These are phyloP conservation scores for Rubroshorea leprosula DNA, from an alignment of 345 rosid genomes.

Conservation along the genomic window DNA sequence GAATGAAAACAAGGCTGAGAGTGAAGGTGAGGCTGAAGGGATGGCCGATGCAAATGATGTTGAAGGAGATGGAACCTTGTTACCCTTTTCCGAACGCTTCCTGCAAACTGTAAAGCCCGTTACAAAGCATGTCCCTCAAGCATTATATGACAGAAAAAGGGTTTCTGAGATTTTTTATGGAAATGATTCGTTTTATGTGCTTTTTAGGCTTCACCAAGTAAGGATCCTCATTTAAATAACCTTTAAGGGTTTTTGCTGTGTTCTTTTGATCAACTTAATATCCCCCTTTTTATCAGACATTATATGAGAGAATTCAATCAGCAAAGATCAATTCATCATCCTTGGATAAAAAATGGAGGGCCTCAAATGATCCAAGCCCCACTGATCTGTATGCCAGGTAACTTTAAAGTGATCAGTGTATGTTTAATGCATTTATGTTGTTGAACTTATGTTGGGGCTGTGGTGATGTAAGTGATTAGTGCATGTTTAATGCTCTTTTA, in stretches of 20 bases:
- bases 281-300: conserved; percentile 38
- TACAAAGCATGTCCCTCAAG: conserved; percentile 61
- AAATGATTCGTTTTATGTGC: conserved; percentile 87
- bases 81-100: conserved; percentile 65
- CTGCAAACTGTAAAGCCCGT: conserved; percentile 73
- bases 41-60: conserved; percentile 71
- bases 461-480: background rate
- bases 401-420: background rate
- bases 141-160: conserved; percentile 40
- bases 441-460: background rate
- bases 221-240: conserved; percentile 14
- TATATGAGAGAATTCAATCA: conserved; percentile 84
- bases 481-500: conserved; percentile 8
- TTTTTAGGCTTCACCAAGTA: conserved; percentile 97
- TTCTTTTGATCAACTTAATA: conserved; percentile 12
- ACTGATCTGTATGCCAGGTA: conserved; percentile 86
- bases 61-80: conserved; percentile 56
- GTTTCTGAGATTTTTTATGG: conserved; percentile 74
- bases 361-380: conserved; percentile 59
- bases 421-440: background rate
- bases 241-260: conserved; percentile 4
- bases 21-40: conserved; percentile 94
- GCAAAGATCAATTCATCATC: conserved; percentile 91
- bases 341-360: conserved; percentile 82
- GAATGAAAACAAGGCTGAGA: conserved; percentile 73